Percentiles rank a stretch among this genome's conserved stretches.
phyloP scores from a whole-genome alignment of 1,284 basidiomycete species.

The Coniferiporia weirii region DNA sequence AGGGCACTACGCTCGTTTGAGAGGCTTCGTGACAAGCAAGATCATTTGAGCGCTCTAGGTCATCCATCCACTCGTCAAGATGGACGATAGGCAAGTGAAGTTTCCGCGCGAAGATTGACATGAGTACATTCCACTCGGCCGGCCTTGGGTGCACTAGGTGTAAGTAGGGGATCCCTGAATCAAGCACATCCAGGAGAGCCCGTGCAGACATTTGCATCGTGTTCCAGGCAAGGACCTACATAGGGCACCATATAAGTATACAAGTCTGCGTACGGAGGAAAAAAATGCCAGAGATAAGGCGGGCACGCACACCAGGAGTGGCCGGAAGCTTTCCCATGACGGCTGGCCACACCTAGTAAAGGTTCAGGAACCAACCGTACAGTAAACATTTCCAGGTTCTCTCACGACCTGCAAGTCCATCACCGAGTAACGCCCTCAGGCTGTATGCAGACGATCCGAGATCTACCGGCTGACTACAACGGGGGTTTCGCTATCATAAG shows the following conservation, averaged over 20 bases:
- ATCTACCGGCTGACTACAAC: too few relatives aligned
- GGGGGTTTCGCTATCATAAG: too few relatives aligned
- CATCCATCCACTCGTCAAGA: conserved; percentile 6
- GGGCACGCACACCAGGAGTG: conserved; percentile 24
- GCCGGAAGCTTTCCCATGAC: conserved; percentile 12
- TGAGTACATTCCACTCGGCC: neutral
- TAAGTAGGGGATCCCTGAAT: neutral
- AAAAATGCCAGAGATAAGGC: neutral
- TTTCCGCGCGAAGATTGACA: neutral
- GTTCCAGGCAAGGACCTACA: conserved; percentile 1
- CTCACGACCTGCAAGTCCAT: too few relatives aligned
- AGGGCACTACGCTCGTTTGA: neutral
- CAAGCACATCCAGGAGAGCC: conserved; percentile 24
- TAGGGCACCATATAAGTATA: neutral
- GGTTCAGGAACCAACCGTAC: too few relatives aligned
- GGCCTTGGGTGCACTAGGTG: conserved; percentile 28
- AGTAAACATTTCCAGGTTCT: too few relatives aligned
- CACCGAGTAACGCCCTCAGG: too few relatives aligned
- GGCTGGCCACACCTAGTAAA: too few relatives aligned
- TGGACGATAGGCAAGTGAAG: conserved; percentile 8
- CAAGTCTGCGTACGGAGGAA: neutral
- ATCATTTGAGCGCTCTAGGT: neutral
- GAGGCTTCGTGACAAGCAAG: neutral
- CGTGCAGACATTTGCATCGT: conserved; percentile 17
- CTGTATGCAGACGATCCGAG: too few relatives aligned